Conservation (phyloP, 2,329 filamentous ascomycete species). For the Talaromyces sp. region DNA sequence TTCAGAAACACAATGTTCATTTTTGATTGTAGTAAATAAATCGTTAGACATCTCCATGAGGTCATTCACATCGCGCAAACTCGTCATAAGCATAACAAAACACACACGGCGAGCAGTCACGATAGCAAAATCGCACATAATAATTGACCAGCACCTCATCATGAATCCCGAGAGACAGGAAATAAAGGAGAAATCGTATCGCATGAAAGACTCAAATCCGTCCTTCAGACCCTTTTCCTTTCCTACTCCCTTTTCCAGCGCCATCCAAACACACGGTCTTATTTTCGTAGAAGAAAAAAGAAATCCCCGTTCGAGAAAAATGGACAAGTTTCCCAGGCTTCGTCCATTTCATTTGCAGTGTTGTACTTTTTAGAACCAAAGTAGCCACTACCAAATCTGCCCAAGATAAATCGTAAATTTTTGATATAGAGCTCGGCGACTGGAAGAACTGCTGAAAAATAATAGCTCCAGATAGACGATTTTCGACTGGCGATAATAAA, state of each 20-base stretch:
- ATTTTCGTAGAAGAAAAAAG: conserved; percentile 9
- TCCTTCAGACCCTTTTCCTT: neutral
- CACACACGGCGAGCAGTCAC: conserved; percentile 18
- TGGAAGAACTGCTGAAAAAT: conserved; percentile 21
- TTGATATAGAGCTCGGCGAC: conserved; percentile 21
- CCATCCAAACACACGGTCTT: conserved; percentile 37
- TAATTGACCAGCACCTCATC: conserved; percentile 39
- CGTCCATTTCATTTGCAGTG: conserved; percentile 14
- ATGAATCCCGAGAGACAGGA: conserved; percentile 25
- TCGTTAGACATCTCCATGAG: conserved; percentile 38
- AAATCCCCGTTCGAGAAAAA: conserved; percentile 26
- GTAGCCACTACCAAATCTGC: conserved; percentile 22
- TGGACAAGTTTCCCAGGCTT: conserved; percentile 22
- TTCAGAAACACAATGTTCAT: conserved; percentile 6
- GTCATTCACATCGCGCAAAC: conserved; percentile 13
- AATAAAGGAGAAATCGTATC: conserved; percentile 22
- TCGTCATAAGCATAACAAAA: conserved; percentile 3
- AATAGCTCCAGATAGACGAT: conserved; percentile 21
- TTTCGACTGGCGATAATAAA: conserved; percentile 9
- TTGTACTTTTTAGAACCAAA: conserved; percentile 12
- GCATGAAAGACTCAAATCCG: conserved; percentile 4
- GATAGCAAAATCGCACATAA: conserved; percentile 11
- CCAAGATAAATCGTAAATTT: conserved; percentile 23
- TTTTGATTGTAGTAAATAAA: conserved; percentile 32
- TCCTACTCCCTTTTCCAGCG: conserved; percentile 30